These are phyloP conservation scores for Amborella trichopoda DNA, from an alignment of 164 flowering plant species.

Conservation along the genomic window DNA sequence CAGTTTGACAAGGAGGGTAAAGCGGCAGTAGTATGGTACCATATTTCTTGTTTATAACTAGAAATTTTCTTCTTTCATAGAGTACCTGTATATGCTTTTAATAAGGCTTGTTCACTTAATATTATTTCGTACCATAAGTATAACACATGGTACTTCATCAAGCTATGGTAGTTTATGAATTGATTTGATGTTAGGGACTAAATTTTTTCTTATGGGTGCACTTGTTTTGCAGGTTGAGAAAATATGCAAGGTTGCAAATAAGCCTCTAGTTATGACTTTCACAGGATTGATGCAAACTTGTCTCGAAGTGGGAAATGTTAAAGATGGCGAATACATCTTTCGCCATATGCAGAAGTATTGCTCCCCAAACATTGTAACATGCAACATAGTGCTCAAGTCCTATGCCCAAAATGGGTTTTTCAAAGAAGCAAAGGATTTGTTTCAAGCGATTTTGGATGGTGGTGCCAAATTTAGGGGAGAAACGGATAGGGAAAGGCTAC, in stretches of 20 bases:
- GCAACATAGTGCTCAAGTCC: constrained; percentile 80
- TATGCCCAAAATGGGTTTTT: constrained; percentile 48
- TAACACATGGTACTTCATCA: too few species aligned
- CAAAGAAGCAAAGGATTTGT: constrained; percentile 58
- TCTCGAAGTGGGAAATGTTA: constrained; percentile 46
- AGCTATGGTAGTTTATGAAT: too few species aligned
- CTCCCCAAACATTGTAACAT: constrained; percentile 78
- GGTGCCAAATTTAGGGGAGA: constrained; percentile 13
- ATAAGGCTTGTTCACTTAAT: too few species aligned
- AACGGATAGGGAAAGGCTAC: constrained; percentile 27
- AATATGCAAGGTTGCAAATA: constrained; percentile 80
- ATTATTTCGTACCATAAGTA: too few species aligned
- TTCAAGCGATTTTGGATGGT: constrained; percentile 36
- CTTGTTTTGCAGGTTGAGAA: constrained; percentile 54
- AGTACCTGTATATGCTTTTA: too few species aligned
- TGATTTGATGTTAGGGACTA: too few species aligned
- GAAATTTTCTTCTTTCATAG: too few species aligned
- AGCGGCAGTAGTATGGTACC: too few species aligned
- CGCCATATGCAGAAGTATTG: constrained; percentile 59
- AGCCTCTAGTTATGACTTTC: constrained; percentile 87
- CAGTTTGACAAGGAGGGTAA: too few species aligned
- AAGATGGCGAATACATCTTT: constrained; percentile 47
- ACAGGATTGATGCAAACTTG: constrained; percentile 92
- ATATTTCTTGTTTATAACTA: too few species aligned
- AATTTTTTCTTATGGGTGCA: too few species aligned